Evolutionary conservation across 2,329 filamentous ascomycete genomes (phyloP), one percentile per base, ranked within the genome.

Genomic region (Amylocarpus encephaloides): DNA sequence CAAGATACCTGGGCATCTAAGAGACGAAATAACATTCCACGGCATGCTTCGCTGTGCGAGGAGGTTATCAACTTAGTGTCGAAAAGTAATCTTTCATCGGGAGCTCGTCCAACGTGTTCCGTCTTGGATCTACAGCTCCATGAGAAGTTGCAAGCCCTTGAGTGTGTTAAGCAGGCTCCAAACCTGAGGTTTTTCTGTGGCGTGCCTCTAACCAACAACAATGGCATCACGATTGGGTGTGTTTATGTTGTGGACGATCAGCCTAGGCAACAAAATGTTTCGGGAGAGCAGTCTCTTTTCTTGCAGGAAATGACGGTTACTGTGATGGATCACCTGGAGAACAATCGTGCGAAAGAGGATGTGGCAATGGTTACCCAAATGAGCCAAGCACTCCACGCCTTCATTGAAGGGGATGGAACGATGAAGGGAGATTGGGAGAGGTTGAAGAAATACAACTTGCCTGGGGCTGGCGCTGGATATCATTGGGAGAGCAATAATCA

Each of bases 251-350:
- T 82, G 3, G 81, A 84, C 56, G 73, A 77, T 32, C 68, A 69
- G 12, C 74, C 78, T 0, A 75, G 78, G 13, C 58, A 73, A 38
- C 26, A 22, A n/a, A 77, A 75, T 0, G 60, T 86, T 10, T 67
- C 69, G 11, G 55, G 66, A 0, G 70, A 71, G 12, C 73, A 80
- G 48, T 55, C 75, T 1, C 69, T 71, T n/a, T 81, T 79, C 43
- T 67, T 86, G 61, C 74, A 75, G 39, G 77, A 78, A 26, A 71
- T 84, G 64, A 68, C 75, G 1, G 68, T 68, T 26, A 75, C 78
- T 2, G 70, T 81, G 3, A 80, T 82, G 68, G 74, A 80, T 34
- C 81, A 85, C 51, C 62, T 86, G 7, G 79, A 81, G 66, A 77
- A 71, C 69, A 77, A 69, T 43, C 71, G 73, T 58, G 75, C 68